A percentile compares a stretch with the other conserved stretches of the same genome.
phyloP scores from a whole-genome alignment of 306 rosid genomes.

The cucumber (Cucumis sativus) region Cucumber_9930_V3 NC_026655.2:23650001-23650500 shows the following conservation, averaged over 20 bases:
- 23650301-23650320: slow-evolving; percentile 58
- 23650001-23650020: slow-evolving; percentile 55
- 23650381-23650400: slow-evolving; percentile 57
- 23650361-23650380: slow-evolving; percentile 29
- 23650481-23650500: slow-evolving; percentile 48
- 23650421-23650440: slow-evolving; percentile 43
- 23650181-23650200: slow-evolving; percentile 59
- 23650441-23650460: slow-evolving; percentile 46
- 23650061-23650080: slow-evolving; percentile 36
- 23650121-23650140: slow-evolving; percentile 46
- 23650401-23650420: slow-evolving; percentile 64
- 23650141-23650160: slow-evolving; percentile 28
- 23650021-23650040: slow-evolving; percentile 41
- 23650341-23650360: slow-evolving; percentile 36
- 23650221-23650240: slow-evolving; percentile 31
- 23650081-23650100: slow-evolving; percentile 62
- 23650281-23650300: slow-evolving; percentile 50
- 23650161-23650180: slow-evolving; percentile 44
- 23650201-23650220: slow-evolving; percentile 56
- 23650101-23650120: slow-evolving; percentile 59
- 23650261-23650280: slow-evolving; percentile 38
- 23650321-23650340: slow-evolving; percentile 46
- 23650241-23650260: slow-evolving; percentile 54
- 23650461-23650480: slow-evolving; percentile 47
- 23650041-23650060: slow-evolving; percentile 37